Evolutionary conservation across 2,329 filamentous ascomycete genomes (phyloP).

Genomic region (Fusarium torreyae): DNA sequence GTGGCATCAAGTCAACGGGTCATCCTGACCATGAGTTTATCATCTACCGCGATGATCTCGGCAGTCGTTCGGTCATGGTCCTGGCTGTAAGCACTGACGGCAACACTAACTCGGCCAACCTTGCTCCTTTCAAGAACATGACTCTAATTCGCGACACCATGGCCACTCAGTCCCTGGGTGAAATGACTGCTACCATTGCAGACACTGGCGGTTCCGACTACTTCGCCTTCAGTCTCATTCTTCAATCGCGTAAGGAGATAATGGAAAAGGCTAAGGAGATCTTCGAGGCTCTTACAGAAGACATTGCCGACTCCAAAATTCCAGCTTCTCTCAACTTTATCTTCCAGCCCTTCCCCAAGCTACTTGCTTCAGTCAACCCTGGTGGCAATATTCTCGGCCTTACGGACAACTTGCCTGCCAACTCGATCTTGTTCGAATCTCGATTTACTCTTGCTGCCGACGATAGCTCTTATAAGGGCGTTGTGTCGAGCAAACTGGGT

Average conservation of each 20-base stretch:
- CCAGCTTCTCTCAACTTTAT: conserved; percentile 8
- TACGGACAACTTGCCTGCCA: neutral
- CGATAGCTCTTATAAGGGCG: neutral
- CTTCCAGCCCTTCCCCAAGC: conserved; percentile 8
- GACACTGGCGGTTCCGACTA: conserved; percentile 4
- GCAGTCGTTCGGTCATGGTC: neutral
- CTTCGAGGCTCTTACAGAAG: neutral
- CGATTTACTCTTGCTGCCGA: neutral
- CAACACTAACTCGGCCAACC: neutral
- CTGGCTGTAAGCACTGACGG: conserved; percentile 9
- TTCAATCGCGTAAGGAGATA: neutral
- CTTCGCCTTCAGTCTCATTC: neutral
- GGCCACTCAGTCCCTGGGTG: neutral
- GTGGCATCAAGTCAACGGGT: neutral
- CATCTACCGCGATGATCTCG: neutral
- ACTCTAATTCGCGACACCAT: neutral
- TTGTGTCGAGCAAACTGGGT: neutral
- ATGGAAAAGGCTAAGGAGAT: neutral
- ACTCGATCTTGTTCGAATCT: conserved; percentile 3
- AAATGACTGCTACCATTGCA: neutral
- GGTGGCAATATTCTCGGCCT: neutral
- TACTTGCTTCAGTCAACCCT: neutral
- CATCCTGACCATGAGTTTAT: conserved; percentile 6
- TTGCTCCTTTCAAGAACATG: neutral
- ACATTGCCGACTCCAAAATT: neutral